Percentiles rank a stretch among this genome's conserved stretches.
Evolutionary conservation across 2,329 filamentous ascomycete genomes (phyloP).

Genomic region (Penicillium corylophilum): DNA sequence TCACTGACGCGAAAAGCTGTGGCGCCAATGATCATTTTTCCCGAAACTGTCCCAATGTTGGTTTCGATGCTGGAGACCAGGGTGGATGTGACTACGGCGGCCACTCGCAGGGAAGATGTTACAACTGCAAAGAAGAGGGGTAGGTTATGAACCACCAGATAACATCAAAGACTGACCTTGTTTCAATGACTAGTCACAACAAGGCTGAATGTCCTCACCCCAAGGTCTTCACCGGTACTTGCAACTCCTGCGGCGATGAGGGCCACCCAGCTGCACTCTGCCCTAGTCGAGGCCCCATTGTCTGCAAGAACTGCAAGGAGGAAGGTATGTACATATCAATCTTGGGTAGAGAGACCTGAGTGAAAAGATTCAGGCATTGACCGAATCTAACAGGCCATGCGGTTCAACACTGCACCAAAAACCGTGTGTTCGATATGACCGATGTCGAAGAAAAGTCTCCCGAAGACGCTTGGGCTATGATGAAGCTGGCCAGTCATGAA

Average conservation of each 20-base stretch:
- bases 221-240: conserved; percentile 48
- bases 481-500: conserved; percentile 50
- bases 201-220: conserved; percentile 41
- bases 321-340: conserved; percentile 38
- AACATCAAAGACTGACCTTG: not conserved
- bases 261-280: conserved; percentile 48
- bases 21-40: conserved; percentile 39
- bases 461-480: conserved; percentile 51
- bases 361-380: not conserved
- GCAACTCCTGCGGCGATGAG: conserved; percentile 47
- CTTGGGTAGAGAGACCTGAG: not conserved
- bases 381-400: conserved; percentile 40
- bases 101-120: conserved; percentile 6
- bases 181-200: not conserved
- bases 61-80: not conserved
- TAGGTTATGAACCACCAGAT: not conserved
- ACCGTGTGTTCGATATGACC: conserved; percentile 45
- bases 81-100: conserved; percentile 26
- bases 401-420: conserved; percentile 45
- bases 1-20: conserved; percentile 30
- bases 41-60: conserved; percentile 43
- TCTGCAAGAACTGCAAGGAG: conserved; percentile 49
- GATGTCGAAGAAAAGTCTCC: conserved; percentile 48
- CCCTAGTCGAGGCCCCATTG: conserved; percentile 42
- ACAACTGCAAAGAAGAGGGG: conserved; percentile 32